Percentiles rank a stretch among this genome's conserved stretches.
phyloP scores from a whole-genome alignment of 2,329 filamentous ascomycete species.

The Calonectria pseudoreteaudii region DNA sequence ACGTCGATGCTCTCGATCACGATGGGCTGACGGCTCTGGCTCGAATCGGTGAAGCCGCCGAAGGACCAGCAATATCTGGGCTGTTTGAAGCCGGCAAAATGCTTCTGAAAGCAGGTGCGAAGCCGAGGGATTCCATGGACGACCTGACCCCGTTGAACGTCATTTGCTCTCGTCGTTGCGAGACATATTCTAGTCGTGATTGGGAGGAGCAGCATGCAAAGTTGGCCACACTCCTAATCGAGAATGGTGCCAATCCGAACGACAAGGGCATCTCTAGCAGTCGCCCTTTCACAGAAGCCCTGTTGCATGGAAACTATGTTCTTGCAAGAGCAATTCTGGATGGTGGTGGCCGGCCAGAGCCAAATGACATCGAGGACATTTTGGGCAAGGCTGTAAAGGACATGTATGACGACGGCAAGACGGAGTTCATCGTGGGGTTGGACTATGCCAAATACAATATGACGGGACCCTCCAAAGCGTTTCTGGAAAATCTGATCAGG shows the following conservation, averaged over 20 bases:
- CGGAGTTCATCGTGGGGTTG: slow-evolving; percentile 36
- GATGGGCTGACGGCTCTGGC: slow-evolving; percentile 40
- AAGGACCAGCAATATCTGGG: slow-evolving; percentile 35
- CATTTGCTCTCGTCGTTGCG: slow-evolving; percentile 40
- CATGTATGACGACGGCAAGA: slow-evolving; percentile 42
- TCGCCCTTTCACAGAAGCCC: slow-evolving; percentile 41
- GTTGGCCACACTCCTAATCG: slow-evolving; percentile 41
- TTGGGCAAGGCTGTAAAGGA: slow-evolving; percentile 36
- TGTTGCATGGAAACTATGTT: slow-evolving; percentile 36
- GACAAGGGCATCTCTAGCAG: slow-evolving; percentile 36
- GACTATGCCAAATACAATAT: slow-evolving; percentile 41
- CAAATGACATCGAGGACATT: slow-evolving; percentile 36
- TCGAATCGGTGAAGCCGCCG: slow-evolving; percentile 41
- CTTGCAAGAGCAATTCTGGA: slow-evolving; percentile 40
- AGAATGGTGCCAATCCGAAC: slow-evolving; percentile 41
- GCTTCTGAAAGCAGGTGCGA: slow-evolving; percentile 41
- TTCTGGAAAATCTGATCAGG: slow-evolving; percentile 35
- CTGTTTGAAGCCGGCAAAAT: slow-evolving; percentile 39
- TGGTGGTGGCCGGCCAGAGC: slow-evolving; percentile 39
- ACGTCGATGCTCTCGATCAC: slow-evolving; percentile 41
- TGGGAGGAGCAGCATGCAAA: slow-evolving; percentile 43
- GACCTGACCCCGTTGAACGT: slow-evolving; percentile 41
- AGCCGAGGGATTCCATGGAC: slow-evolving; percentile 33
- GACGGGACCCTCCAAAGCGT: slow-evolving; percentile 35
- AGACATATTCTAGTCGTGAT: slow-evolving; percentile 36